Evolutionary conservation across 2,329 filamentous ascomycete genomes (phyloP).

Genomic region (Aspergillus sp.): DNA sequence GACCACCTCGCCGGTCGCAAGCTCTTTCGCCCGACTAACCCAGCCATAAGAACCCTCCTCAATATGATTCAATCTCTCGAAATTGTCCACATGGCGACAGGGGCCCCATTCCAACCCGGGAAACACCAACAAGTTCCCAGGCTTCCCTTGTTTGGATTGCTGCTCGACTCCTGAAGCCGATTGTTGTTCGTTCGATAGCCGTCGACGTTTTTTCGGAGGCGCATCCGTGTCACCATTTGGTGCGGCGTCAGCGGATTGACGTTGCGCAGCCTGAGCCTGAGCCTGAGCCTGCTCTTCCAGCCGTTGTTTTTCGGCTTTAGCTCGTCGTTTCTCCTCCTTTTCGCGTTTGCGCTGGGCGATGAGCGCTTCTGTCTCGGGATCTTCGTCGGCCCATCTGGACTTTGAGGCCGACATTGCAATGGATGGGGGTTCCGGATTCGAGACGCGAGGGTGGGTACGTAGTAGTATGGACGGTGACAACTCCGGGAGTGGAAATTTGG

Average conservation of each 20-base stretch:
- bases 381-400: slow-evolving; percentile 86
- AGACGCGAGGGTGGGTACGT: not conserved
- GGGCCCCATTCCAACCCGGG: slow-evolving; percentile 66
- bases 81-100: slow-evolving; percentile 79
- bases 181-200: slow-evolving; percentile 58
- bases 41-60: slow-evolving; percentile 96
- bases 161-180: slow-evolving; percentile 19
- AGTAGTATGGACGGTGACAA: not conserved
- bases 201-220: slow-evolving; percentile 57
- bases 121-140: slow-evolving; percentile 70
- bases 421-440: slow-evolving; percentile 16
- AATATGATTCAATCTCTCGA: slow-evolving; percentile 91
- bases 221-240: slow-evolving; percentile 31
- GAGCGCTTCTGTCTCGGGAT: slow-evolving; percentile 74
- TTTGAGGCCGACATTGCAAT: slow-evolving; percentile 57
- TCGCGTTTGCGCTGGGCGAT: slow-evolving; percentile 69
- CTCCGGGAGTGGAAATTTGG: slow-evolving; percentile 10
- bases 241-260: slow-evolving; percentile 12
- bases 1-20: slow-evolving; percentile 73
- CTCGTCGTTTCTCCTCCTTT: slow-evolving; percentile 84
- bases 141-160: slow-evolving; percentile 32
- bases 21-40: slow-evolving; percentile 81
- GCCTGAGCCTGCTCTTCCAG: slow-evolving; percentile 32
- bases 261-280: slow-evolving; percentile 24
- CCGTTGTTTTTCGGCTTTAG: slow-evolving; percentile 70